These are phyloP conservation scores for Pythium plurisporium DNA, from an alignment of 352 stramenopile species.

Conservation along the genomic window DNA sequence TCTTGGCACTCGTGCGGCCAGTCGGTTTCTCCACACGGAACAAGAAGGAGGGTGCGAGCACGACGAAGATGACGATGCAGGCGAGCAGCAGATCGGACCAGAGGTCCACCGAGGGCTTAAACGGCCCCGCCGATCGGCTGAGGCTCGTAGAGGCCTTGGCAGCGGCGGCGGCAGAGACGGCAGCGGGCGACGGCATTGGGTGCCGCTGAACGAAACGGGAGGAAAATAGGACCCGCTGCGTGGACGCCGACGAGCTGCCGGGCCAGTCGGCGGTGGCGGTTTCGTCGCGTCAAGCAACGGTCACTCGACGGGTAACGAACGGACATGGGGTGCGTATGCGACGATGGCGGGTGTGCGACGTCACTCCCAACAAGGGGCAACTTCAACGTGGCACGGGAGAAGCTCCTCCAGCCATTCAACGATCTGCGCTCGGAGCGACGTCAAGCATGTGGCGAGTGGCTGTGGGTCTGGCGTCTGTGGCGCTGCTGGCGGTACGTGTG, in stretches of 20 bases:
- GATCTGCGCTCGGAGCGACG: not conserved
- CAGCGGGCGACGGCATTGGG: not conserved
- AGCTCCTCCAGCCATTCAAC: not conserved
- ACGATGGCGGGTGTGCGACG: not conserved
- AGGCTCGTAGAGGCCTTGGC: not conserved
- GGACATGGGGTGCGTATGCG: too few relatives aligned
- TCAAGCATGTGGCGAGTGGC: not conserved
- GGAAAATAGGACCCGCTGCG: constrained; percentile 8
- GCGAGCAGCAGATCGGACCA: constrained; percentile 58
- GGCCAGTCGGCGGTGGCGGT: not conserved
- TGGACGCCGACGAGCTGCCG: too few relatives aligned
- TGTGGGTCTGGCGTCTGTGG: not conserved
- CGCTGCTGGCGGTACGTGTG: not conserved
- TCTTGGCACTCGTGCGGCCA: constrained; percentile 7
- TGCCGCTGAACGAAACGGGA: not conserved
- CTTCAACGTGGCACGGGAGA: not conserved
- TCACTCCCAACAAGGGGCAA: too few relatives aligned
- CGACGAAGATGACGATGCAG: constrained; percentile 55
- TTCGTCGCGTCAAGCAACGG: constrained; percentile 9
- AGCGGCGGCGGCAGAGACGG: not conserved
- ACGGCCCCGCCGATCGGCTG: not conserved
- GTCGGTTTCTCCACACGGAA: constrained; percentile 31
- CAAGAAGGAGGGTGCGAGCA: constrained; percentile 56
- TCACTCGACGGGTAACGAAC: not conserved
- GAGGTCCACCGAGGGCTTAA: constrained; percentile 24